Conservation (phyloP, 352 stramenopile species). For the Pythium sp. region DNA sequence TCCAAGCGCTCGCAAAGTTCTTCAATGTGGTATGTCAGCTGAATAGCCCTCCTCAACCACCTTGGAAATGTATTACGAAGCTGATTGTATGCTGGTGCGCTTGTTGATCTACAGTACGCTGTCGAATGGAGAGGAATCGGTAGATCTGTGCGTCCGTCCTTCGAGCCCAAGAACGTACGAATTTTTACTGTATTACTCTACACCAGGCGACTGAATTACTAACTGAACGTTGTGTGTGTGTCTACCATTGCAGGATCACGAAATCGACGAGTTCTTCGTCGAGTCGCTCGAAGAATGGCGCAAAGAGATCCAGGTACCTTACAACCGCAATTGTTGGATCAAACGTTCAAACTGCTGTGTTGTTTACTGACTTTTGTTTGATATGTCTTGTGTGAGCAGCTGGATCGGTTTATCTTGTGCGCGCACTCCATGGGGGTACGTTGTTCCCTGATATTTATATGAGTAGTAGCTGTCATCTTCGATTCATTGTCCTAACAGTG, state of each 20-base stretch:
- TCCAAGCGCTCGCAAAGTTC: constrained; percentile 70
- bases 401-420: constrained; percentile 76
- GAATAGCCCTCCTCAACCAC: no score
- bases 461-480: neutral
- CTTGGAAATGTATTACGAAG: neutral
- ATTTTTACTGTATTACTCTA: neutral
- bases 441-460: neutral
- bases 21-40: constrained; percentile 71
- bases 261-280: constrained; percentile 80
- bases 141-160: constrained; percentile 61
- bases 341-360: neutral
- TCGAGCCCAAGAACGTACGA: constrained; percentile 50
- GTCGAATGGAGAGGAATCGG: constrained; percentile 83
- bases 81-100: neutral
- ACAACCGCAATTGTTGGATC: neutral
- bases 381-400: constrained; percentile 18
- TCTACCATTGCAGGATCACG: constrained; percentile 42
- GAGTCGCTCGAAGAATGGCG: constrained; percentile 78
- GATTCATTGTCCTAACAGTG: neutral
- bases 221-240: neutral
- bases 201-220: neutral
- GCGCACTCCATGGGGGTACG: constrained; percentile 80
- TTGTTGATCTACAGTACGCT: constrained; percentile 44
- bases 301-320: constrained; percentile 37
- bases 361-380: neutral